phyloP scores from a whole-genome alignment of 352 stramenopile species.

The Pythium sp. region DNA sequence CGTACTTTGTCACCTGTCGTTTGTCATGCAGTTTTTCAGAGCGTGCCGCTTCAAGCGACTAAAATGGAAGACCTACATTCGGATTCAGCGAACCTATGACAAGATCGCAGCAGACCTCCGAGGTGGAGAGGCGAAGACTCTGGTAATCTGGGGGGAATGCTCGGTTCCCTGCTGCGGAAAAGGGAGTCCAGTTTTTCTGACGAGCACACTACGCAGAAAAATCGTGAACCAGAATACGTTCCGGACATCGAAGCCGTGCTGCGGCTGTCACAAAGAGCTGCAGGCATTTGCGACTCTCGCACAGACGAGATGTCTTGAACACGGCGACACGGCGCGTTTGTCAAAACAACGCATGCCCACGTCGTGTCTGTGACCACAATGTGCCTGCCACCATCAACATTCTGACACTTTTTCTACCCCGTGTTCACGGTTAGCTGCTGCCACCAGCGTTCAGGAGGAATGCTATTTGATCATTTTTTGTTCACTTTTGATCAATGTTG shows the following conservation, averaged over 20 bases:
- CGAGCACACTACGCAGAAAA: neutral
- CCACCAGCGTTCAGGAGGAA: no score
- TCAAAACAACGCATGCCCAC: neutral
- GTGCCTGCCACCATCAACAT: neutral
- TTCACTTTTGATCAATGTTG: no score
- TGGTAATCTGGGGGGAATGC: neutral
- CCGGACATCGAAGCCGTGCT: no score
- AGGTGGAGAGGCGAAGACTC: neutral
- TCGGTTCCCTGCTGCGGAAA: neutral
- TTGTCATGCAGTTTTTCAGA: no score
- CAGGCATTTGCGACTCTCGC: neutral
- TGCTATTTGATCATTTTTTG: no score
- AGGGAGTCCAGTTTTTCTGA: neutral
- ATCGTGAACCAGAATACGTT: neutral
- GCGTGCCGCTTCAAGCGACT: neutral
- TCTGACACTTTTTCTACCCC: neutral
- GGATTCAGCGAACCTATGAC: neutral
- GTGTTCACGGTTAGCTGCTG: no score
- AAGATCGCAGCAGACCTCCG: neutral
- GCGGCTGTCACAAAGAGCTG: no score
- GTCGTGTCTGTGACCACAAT: neutral
- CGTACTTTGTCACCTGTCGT: no score
- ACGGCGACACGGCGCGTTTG: neutral
- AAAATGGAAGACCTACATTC: neutral
- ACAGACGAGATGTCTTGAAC: neutral